Base-by-base conservation (phyloP, 768 basidiomycete genomes). In the Cystobasidiopsis lactophilus region DNA sequence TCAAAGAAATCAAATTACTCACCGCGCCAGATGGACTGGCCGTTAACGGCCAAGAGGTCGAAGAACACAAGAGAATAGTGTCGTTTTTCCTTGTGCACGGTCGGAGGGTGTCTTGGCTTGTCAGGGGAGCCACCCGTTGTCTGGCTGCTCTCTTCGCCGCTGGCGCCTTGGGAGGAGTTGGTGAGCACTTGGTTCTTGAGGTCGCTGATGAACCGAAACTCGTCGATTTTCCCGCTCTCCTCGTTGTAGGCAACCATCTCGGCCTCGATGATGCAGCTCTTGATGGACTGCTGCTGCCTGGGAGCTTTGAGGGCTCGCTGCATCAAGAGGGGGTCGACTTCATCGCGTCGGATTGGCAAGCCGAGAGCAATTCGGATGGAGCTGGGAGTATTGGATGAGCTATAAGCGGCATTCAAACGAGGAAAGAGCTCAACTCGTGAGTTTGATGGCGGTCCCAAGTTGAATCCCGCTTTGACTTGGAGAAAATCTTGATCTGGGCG, bases 241-340 rank as follows among this genome's bases (percentile, higher is more conserved):
- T 78, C 79, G 35, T 80, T 74, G 64, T 75, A 91, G 0, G 82
- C 79, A 4, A 91, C 79, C 78, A 91, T 84, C 66, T 95, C 88
- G 2, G 85, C 86, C 62, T 95, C 88, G 0, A 80, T 59, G 5
- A 76, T 68, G 27, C 72, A 58, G 14, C 65, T 67, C 2, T 52
- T 43, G 14, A 50, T 23, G 2, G 53, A 40, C 21, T 35, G 35
- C 2, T n/a, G 1, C 19, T 3, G n/a, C 7, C 3, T 18, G 5
- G 7, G 14, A 16, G 46, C 18, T 26, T 1, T 14, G 11, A 14
- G 3, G 21, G 2, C 3, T n/a, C 50, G 52, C 14, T 18, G 10
- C 18, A 52, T 21, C 10, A 35, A 16, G 9, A 7, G 33, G 16
- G 16, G 7, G 33, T 35, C 33, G 33, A 16, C 16, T 16, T 7